These are phyloP conservation scores for Conoideocrella luteorostrata DNA, from an alignment of 2,329 filamentous ascomycete genomes.

Conservation along the genomic window DNA sequence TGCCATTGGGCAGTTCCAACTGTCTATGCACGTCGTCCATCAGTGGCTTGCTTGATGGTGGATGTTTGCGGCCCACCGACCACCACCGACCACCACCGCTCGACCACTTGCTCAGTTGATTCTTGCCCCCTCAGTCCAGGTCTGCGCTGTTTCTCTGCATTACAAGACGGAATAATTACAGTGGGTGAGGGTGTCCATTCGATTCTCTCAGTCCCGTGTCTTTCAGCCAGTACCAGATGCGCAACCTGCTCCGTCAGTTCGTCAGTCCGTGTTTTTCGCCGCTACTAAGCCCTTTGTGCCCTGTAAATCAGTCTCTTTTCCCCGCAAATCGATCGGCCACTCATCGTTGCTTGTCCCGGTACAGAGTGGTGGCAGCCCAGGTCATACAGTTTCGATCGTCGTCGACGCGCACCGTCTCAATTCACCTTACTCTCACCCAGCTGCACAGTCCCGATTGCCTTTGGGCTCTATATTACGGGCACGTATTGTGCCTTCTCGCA, in stretches of 20 bases:
- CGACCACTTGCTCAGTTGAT: no score
- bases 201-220: no score
- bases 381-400: slow-evolving; percentile 15
- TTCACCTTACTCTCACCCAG: not conserved
- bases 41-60: not conserved
- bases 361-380: no score
- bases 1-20: not conserved
- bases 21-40: not conserved
- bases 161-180: no score
- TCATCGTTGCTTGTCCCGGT: not conserved
- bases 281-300: not conserved
- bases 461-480: not conserved
- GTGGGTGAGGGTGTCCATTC: no score
- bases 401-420: slow-evolving; percentile 11
- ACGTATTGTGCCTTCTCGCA: not conserved
- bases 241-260: no score
- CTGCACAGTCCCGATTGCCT: not conserved
- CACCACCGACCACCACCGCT: no score
- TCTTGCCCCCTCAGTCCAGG: no score
- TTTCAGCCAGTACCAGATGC: no score
- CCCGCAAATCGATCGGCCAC: slow-evolving; percentile 2
- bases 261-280: no score
- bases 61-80: slow-evolving; percentile 5
- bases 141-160: no score
- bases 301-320: slow-evolving; percentile 1